phyloP scores from a whole-genome alignment of 306 rosid species.

The Aeschynomene evenia region DNA sequence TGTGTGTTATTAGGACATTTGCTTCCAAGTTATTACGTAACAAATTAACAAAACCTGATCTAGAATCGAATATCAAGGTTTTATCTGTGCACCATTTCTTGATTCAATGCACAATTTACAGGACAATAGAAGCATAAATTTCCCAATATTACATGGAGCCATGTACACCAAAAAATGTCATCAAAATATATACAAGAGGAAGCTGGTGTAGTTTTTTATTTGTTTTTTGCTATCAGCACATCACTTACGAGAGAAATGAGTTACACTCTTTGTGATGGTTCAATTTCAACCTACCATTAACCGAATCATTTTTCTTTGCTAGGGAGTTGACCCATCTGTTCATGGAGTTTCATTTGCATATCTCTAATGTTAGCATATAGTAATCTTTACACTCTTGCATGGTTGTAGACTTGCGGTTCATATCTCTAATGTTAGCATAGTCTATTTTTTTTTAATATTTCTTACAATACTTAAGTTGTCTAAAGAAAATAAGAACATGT shows the following conservation, averaged over 20 bases:
- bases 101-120: background rate
- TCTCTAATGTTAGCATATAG: no score
- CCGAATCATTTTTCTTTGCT: no score
- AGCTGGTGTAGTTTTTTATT: conserved; percentile 12
- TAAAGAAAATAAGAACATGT: no score
- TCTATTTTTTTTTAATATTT: no score
- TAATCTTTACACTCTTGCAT: no score
- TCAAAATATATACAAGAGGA: conserved; percentile 19
- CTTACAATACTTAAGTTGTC: no score
- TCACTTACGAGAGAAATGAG: conserved; percentile 46
- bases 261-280: conserved; percentile 15
- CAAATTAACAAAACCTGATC: background rate
- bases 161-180: background rate
- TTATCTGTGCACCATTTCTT: background rate
- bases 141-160: background rate
- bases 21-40: background rate
- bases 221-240: conserved; percentile 4
- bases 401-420: no score
- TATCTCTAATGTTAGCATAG: no score
- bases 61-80: background rate
- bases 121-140: background rate
- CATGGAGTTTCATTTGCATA: no score
- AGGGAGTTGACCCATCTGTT: no score
- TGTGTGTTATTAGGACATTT: background rate
- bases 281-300: no score